A percentile compares a stretch with the other conserved stretches of the same genome.
Evolutionary conservation across 2,329 filamentous ascomycete genomes (phyloP).

Genomic region (Rasamsonia emersonii): DNA sequence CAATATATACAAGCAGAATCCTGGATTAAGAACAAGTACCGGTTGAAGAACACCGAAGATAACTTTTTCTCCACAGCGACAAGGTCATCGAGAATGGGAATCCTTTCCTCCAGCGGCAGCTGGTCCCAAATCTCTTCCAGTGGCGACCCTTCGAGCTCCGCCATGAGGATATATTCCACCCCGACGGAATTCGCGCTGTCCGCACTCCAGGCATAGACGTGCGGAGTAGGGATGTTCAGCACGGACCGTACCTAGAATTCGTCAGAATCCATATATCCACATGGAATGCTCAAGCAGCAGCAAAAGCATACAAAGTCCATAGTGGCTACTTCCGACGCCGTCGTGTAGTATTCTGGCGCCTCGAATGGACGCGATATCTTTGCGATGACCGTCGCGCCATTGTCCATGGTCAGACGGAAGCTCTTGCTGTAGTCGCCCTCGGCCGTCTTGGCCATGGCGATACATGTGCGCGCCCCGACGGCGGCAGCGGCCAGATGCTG

Average conservation of each 20-base stretch:
- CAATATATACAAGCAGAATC: too few relatives aligned
- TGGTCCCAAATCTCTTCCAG: conserved; percentile 19
- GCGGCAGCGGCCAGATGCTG: conserved; percentile 4
- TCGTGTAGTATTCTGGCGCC: conserved; percentile 13
- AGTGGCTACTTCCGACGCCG: conserved; percentile 7
- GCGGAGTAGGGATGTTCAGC: conserved; percentile 13
- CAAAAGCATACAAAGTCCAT: conserved; percentile 20
- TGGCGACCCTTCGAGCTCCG: conserved; percentile 19
- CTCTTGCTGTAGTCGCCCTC: conserved; percentile 8
- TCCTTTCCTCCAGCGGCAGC: conserved; percentile 14
- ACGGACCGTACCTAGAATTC: too few relatives aligned
- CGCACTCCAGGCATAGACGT: conserved; percentile 15
- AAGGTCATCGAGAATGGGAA: conserved; percentile 19
- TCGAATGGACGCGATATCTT: conserved; percentile 16
- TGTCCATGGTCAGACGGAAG: conserved; percentile 15
- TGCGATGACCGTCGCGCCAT: conserved; percentile 12
- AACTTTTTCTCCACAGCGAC: conserved; percentile 29
- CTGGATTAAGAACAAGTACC: too few relatives aligned
- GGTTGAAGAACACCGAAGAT: conserved; percentile 24
- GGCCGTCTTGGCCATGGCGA: conserved; percentile 5
- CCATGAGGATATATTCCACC: conserved; percentile 21
- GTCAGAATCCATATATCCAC: too few relatives aligned
- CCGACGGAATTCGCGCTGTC: conserved; percentile 15
- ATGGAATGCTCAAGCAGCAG: too few relatives aligned
- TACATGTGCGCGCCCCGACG: conserved; percentile 2